A percentile compares a stretch with the other conserved stretches of the same genome.
These are phyloP conservation scores for Verticillium nubilum DNA, from an alignment of 2,329 filamentous ascomycete genomes.

Conservation along the genomic window DNA sequence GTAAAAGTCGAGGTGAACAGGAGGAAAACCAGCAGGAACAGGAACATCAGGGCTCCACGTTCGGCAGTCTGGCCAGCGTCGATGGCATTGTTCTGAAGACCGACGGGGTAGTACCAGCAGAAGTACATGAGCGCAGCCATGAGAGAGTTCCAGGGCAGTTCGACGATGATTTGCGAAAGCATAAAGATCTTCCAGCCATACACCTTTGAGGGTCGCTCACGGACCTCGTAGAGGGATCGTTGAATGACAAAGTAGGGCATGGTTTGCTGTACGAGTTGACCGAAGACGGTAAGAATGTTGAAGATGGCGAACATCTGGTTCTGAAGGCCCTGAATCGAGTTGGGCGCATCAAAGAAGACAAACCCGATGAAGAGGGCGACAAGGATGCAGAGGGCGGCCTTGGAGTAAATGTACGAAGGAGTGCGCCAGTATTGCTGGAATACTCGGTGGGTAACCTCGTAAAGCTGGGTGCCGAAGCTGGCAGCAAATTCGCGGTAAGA, in stretches of 20 bases:
- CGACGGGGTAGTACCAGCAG: slow-evolving; percentile 82
- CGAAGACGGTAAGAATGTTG: slow-evolving; percentile 77
- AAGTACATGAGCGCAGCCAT: slow-evolving; percentile 73
- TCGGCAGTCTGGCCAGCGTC: slow-evolving; percentile 55
- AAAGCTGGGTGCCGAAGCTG: slow-evolving; percentile 62
- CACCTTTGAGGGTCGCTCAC: slow-evolving; percentile 77
- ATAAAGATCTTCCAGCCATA: slow-evolving; percentile 86
- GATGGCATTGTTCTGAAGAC: slow-evolving; percentile 65
- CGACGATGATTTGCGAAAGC: slow-evolving; percentile 75
- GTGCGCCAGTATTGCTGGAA: slow-evolving; percentile 93
- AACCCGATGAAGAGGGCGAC: slow-evolving; percentile 75
- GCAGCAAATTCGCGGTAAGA: slow-evolving; percentile 75
- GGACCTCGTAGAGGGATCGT: slow-evolving; percentile 76
- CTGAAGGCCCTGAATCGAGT: slow-evolving; percentile 71
- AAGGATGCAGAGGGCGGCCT: slow-evolving; percentile 60
- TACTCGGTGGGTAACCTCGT: slow-evolving; percentile 64
- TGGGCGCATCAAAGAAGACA: slow-evolving; percentile 68
- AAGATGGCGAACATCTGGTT: slow-evolving; percentile 86
- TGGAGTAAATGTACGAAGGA: slow-evolving; percentile 84
- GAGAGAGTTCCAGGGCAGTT: slow-evolving; percentile 78
- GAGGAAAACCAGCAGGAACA: slow-evolving; percentile 70
- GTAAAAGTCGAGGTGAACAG: slow-evolving; percentile 79
- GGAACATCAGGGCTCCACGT: slow-evolving; percentile 73
- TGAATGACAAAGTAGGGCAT: slow-evolving; percentile 86
- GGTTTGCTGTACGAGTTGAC: slow-evolving; percentile 70